Conservation (phyloP, 345 rosid genomes). For the Ceriops tagal region DNA sequence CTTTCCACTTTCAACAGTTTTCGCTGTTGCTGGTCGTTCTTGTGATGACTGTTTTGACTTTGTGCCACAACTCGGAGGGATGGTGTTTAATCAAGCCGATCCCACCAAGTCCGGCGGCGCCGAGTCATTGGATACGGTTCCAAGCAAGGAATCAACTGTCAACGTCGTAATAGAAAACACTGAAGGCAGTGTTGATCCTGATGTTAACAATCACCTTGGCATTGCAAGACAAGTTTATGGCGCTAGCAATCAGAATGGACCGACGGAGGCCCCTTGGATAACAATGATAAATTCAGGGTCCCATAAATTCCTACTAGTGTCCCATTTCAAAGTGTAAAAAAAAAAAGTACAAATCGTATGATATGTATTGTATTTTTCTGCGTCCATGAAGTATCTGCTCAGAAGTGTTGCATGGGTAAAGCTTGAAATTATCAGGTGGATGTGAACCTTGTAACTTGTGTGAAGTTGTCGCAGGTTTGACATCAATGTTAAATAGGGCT, state of each 20-base stretch:
- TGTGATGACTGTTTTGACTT: conserved; percentile 4
- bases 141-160: not conserved
- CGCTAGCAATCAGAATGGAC: no score
- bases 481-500: not conserved
- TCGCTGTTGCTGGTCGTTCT: conserved; percentile 8
- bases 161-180: not conserved
- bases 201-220: conserved; percentile 18
- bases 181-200: conserved; percentile 5
- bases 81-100: conserved; percentile 3
- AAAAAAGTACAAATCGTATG: not conserved
- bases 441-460: no score
- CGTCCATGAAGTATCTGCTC: no score
- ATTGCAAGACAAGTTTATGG: conserved; percentile 4
- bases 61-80: conserved; percentile 8
- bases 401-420: no score
- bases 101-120: no score
- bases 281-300: no score
- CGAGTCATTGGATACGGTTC: not conserved
- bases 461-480: not conserved
- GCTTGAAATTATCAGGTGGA: no score
- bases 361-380: no score
- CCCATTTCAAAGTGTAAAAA: no score
- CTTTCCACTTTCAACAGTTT: conserved; percentile 4
- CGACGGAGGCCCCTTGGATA: no score
- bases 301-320: no score